Conservation (phyloP, 176 grass and related monocot genomes). For the Typha latifolia region DNA sequence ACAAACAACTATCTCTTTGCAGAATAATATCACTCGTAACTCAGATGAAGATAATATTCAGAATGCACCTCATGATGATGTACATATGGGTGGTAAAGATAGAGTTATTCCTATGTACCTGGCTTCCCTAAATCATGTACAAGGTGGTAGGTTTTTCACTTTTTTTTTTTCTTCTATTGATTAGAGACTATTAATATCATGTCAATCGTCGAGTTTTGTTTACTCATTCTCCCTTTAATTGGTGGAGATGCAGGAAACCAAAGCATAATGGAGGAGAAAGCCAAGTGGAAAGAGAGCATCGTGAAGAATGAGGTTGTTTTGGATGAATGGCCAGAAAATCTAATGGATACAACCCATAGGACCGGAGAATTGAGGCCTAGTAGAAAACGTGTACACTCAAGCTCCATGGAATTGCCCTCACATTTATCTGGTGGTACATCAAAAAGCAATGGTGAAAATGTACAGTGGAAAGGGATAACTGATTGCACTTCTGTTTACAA, state of each 20-base stretch:
- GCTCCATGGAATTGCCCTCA: conserved; percentile 4
- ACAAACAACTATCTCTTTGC: neutral
- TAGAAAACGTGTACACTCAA: conserved; percentile 11
- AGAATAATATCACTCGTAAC: conserved; percentile 1
- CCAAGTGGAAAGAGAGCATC: neutral
- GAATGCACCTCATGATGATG: neutral
- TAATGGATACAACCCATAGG: conserved; percentile 19
- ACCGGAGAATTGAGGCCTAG: neutral
- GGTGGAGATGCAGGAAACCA: conserved; percentile 22
- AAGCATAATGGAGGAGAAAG: conserved; percentile 13
- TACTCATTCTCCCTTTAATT: conserved; percentile 16
- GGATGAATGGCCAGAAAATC: conserved; percentile 24
- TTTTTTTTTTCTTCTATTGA: conserved; percentile 9
- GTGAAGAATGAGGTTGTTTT: neutral
- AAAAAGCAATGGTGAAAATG: conserved; percentile 28
- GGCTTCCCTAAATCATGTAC: neutral
- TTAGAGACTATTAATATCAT: neutral
- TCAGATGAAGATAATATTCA: neutral
- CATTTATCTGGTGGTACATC: conserved; percentile 11
- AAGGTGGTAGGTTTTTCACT: conserved; percentile 9
- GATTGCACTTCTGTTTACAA: conserved; percentile 8
- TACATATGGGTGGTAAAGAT: neutral
- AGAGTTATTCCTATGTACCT: neutral
- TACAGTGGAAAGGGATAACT: conserved; percentile 16
- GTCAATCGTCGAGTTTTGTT: neutral